phyloP scores from a whole-genome alignment of 768 basidiomycete species.

The Macrolepiota albuminosa region DNA sequence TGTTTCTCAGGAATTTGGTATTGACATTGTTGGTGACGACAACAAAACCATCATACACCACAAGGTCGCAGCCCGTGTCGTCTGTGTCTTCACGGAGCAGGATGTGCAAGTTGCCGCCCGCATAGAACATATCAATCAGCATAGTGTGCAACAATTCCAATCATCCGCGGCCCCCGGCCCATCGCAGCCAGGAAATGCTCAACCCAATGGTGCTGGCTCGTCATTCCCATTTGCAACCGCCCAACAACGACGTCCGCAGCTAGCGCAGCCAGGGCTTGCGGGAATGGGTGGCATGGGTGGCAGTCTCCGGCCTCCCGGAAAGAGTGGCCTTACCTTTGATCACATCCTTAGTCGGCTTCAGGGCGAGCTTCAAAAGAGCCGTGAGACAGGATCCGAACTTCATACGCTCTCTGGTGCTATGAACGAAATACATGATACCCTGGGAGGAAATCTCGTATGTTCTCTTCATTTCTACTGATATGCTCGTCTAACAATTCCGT shows the following conservation, averaged over 20 bases:
- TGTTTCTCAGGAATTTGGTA: conserved; percentile 84
- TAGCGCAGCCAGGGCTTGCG: conserved; percentile 56
- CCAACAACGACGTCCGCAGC: conserved; percentile 50
- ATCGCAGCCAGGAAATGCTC: conserved; percentile 14
- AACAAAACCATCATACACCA: conserved; percentile 98
- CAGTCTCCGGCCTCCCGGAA: conserved; percentile 66
- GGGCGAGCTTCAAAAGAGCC: conserved; percentile 91
- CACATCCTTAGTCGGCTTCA: conserved; percentile 87
- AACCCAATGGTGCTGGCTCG: conserved; percentile 15
- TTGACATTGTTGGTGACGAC: conserved; percentile 98
- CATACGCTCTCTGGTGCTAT: conserved; percentile 72
- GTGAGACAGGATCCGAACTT: conserved; percentile 88
- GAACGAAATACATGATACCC: conserved; percentile 87
- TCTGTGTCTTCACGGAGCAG: conserved; percentile 82
- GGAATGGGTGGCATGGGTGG: conserved; percentile 78
- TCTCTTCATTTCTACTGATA: not conserved
- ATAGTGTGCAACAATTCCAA: conserved; percentile 37
- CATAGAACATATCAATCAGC: conserved; percentile 61
- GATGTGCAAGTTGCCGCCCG: conserved; percentile 75
- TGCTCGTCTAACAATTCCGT: not conserved
- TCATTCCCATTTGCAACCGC: conserved; percentile 24
- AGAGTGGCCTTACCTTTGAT: conserved; percentile 88
- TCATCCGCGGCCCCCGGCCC: conserved; percentile 17
- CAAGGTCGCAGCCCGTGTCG: conserved; percentile 93
- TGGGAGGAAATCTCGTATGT: conserved; percentile 78